Conservation (phyloP, 108 stramenopile species). For the Parmales sp. region DNA sequence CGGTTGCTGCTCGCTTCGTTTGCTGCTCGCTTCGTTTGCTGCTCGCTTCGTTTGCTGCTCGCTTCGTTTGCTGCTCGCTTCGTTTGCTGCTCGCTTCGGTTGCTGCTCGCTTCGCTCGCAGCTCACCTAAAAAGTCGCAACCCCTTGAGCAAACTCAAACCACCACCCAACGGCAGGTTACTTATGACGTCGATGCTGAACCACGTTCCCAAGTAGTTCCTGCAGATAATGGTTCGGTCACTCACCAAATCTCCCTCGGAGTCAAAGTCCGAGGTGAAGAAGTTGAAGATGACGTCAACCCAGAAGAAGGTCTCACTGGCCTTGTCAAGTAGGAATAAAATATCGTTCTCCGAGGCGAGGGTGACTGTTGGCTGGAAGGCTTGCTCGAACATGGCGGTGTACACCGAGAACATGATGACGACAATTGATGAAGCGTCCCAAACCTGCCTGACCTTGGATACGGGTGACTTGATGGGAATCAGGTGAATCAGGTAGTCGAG, state of each 20-base stretch:
- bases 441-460: background rate
- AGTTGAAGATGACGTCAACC: background rate
- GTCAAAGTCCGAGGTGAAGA: background rate
- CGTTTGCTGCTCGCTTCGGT: too few relatives aligned
- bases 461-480: background rate
- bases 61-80: too few relatives aligned
- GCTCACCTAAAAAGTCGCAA: too few relatives aligned
- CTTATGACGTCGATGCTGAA: constrained; percentile 5
- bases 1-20: too few relatives aligned
- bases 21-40: too few relatives aligned
- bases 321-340: background rate
- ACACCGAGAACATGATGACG: constrained; percentile 4
- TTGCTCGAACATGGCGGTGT: background rate
- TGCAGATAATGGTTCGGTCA: background rate
- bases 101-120: too few relatives aligned
- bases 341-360: background rate
- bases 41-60: too few relatives aligned
- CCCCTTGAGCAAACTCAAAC: background rate
- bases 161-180: background rate
- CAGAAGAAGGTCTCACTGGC: background rate
- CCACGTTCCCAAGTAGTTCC: background rate
- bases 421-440: background rate
- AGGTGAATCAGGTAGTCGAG: too few relatives aligned
- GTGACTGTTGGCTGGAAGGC: background rate
- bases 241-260: background rate